phyloP scores from a whole-genome alignment of 805 yeast genomes.

The Starmerella vaccinii region DNA sequence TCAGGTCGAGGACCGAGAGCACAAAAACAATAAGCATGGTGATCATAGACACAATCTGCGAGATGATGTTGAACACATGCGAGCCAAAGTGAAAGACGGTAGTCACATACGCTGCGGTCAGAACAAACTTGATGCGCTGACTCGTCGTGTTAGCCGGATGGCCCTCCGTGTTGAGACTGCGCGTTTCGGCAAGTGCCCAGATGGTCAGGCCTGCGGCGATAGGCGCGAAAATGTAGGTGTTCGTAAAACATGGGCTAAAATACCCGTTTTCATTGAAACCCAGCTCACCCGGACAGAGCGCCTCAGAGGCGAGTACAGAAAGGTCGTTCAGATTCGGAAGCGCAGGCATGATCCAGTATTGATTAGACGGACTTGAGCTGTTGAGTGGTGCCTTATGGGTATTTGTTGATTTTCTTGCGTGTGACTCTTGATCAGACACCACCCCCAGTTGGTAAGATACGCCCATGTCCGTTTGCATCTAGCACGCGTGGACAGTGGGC shows the following conservation, averaged over 20 bases:
- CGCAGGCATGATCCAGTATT: constrained; percentile 1
- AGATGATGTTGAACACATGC: constrained; percentile 22
- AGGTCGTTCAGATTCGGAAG: neutral
- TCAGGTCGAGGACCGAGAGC: constrained; percentile 23
- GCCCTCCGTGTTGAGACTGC: constrained; percentile 14
- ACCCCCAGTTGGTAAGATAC: neutral
- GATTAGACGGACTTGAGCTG: no score
- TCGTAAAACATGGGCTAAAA: constrained; percentile 22
- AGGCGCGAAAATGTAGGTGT: constrained; percentile 24
- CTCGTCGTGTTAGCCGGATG: constrained; percentile 15
- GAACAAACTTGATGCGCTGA: constrained; percentile 20
- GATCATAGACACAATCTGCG: constrained; percentile 13
- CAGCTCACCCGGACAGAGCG: constrained; percentile 23
- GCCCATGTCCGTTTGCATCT: neutral
- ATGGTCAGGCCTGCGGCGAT: constrained; percentile 17
- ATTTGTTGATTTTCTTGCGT: constrained; percentile 1
- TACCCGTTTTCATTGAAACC: constrained; percentile 23
- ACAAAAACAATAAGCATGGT: constrained; percentile 20
- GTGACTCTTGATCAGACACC: neutral
- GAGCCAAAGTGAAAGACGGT: constrained; percentile 18
- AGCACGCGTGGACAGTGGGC: neutral
- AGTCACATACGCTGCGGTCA: constrained; percentile 17
- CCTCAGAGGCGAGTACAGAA: constrained; percentile 7
- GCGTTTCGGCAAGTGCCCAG: constrained; percentile 17
- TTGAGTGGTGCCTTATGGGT: no score